These are phyloP conservation scores for Staphylotrichum tortipilum DNA, from an alignment of 495 filamentous ascomycete species.

Conservation along the genomic window DNA sequence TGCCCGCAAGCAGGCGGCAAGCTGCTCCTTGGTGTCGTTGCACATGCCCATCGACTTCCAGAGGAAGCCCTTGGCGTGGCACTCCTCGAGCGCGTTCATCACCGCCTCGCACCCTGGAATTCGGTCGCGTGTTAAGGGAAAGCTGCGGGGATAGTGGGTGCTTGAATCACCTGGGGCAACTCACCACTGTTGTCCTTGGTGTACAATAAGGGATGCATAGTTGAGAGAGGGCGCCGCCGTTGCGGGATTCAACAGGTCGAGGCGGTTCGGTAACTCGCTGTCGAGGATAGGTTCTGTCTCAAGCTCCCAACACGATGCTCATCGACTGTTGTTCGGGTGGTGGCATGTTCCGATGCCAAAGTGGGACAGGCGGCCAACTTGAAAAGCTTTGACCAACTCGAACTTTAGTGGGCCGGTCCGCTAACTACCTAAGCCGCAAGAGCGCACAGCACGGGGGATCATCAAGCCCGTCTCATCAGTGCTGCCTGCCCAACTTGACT, in stretches of 20 bases:
- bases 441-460: too few relatives aligned
- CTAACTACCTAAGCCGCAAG: too few relatives aligned
- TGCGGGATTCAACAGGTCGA: too few relatives aligned
- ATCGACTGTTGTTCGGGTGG: too few relatives aligned
- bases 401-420: background rate
- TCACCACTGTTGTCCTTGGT: constrained; percentile 81
- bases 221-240: constrained; percentile 14
- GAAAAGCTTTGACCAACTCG: constrained; percentile 22
- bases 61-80: constrained; percentile 85
- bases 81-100: constrained; percentile 88
- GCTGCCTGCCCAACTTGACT: too few relatives aligned
- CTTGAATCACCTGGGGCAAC: constrained; percentile 47
- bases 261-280: too few relatives aligned
- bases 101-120: constrained; percentile 78
- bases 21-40: constrained; percentile 71
- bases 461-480: too few relatives aligned
- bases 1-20: constrained; percentile 71
- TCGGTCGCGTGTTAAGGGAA: background rate
- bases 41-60: constrained; percentile 84
- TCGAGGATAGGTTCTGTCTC: too few relatives aligned
- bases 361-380: too few relatives aligned
- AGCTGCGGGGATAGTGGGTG: background rate
- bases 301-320: too few relatives aligned
- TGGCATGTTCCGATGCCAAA: too few relatives aligned
- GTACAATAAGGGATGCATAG: constrained; percentile 95